Conservation (phyloP, 116 monocot genomes). For the Trichopus zeylanicus region DNA sequence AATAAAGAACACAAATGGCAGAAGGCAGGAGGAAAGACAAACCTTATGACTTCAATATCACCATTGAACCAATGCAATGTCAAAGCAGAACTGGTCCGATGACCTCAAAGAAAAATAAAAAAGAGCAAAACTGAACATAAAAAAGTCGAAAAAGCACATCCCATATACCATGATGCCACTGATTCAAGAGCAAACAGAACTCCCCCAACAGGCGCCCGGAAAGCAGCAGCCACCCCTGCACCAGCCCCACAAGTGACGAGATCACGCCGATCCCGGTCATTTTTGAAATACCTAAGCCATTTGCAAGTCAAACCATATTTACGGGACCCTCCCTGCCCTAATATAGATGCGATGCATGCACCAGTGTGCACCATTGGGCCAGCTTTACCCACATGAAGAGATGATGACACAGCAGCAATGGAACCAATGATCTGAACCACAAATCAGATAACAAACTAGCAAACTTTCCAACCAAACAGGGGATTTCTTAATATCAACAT, state of each 20-base stretch:
- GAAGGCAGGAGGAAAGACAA: background rate
- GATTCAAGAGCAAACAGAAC: conserved; percentile 89
- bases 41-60: too few relatives aligned
- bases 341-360: conserved; percentile 69
- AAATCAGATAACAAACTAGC: background rate
- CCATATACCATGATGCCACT: conserved; percentile 68
- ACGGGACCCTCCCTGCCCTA: conserved; percentile 71
- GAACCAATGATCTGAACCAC: conserved; percentile 47
- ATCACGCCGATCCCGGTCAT: conserved; percentile 82
- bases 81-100: too few relatives aligned
- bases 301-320: conserved; percentile 65
- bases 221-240: conserved; percentile 84
- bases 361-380: conserved; percentile 89
- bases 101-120: background rate
- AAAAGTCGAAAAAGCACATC: background rate
- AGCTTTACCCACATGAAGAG: conserved; percentile 89
- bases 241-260: conserved; percentile 77
- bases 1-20: background rate
- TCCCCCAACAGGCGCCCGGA: conserved; percentile 91
- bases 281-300: conserved; percentile 81
- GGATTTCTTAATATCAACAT: too few relatives aligned
- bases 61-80: too few relatives aligned
- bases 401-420: conserved; percentile 79
- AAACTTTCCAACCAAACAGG: background rate
- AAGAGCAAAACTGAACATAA: background rate